Percentiles rank a stretch among this genome's conserved stretches.
Conservation (phyloP, 257 asterid species). For the Leonotis leonurus region DNA sequence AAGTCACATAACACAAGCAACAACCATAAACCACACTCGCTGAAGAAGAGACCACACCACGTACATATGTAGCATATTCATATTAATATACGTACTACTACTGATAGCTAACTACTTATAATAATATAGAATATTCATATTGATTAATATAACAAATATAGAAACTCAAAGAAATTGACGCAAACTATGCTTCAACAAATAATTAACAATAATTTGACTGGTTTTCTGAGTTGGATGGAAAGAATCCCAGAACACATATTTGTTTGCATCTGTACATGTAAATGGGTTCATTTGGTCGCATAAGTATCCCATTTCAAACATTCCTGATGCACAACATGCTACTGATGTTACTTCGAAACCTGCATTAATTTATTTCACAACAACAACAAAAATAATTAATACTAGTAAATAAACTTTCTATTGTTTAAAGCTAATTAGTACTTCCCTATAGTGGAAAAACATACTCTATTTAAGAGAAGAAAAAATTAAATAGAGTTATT, state of each 20-base stretch:
- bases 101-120: no score
- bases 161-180: slow-evolving; percentile 28
- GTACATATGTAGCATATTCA: no score
- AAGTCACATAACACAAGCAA: background rate
- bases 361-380: slow-evolving; percentile 13
- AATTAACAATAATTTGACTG: slow-evolving; percentile 40
- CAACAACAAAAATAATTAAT: background rate
- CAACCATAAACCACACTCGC: background rate
- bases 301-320: slow-evolving; percentile 83
- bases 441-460: no score
- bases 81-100: no score
- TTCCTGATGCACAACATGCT: slow-evolving; percentile 84
- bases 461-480: no score
- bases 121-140: no score
- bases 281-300: slow-evolving; percentile 66
- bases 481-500: no score
- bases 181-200: slow-evolving; percentile 37
- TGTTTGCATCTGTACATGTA: slow-evolving; percentile 74
- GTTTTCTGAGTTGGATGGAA: slow-evolving; percentile 81
- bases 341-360: slow-evolving; percentile 64
- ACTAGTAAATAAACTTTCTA: no score
- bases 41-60: background rate
- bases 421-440: no score
- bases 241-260: slow-evolving; percentile 86
- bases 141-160: background rate